A percentile compares a stretch with the other conserved stretches of the same genome.
Evolutionary conservation across 148 eudicot species (phyloP).

Genomic region (Agrostemma githago): DNA sequence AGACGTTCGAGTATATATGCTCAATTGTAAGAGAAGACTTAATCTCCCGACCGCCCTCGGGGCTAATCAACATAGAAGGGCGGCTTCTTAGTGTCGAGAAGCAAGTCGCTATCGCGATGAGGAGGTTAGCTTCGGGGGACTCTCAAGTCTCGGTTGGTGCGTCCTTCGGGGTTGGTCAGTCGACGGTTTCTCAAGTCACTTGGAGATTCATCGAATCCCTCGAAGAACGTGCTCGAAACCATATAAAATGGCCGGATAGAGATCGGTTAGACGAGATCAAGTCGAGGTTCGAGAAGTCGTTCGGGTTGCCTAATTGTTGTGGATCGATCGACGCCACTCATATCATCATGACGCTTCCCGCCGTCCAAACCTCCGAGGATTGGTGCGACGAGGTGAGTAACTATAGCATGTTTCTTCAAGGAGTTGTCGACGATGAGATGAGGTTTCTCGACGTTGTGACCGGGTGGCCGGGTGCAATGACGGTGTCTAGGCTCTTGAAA

Average conservation of each 20-base stretch:
- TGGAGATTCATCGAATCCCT: constrained; percentile 90
- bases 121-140: constrained; percentile 93
- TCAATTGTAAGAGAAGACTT: constrained; percentile 84
- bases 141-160: constrained; percentile 93
- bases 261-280: constrained; percentile 52
- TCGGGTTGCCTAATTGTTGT: constrained; percentile 84
- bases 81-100: constrained; percentile 96
- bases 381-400: constrained; percentile 85
- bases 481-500: constrained; percentile 51
- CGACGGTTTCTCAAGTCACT: constrained; percentile 96
- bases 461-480: constrained; percentile 97
- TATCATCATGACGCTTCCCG: constrained; percentile 87
- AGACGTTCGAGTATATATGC: constrained; percentile 84
- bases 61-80: constrained; percentile 95
- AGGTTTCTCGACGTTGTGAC: constrained; percentile 94
- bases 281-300: constrained; percentile 47
- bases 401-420: constrained; percentile 89
- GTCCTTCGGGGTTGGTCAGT: constrained; percentile 96
- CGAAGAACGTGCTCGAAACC: constrained; percentile 82
- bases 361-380: constrained; percentile 86
- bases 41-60: constrained; percentile 95
- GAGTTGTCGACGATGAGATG: constrained; percentile 69
- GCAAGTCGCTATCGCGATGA: constrained; percentile 91
- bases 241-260: constrained; percentile 76
- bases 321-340: constrained; percentile 89